These are phyloP conservation scores for Lactarius akahatsu DNA, from an alignment of 768 basidiomycete species.

Conservation along the genomic window DNA sequence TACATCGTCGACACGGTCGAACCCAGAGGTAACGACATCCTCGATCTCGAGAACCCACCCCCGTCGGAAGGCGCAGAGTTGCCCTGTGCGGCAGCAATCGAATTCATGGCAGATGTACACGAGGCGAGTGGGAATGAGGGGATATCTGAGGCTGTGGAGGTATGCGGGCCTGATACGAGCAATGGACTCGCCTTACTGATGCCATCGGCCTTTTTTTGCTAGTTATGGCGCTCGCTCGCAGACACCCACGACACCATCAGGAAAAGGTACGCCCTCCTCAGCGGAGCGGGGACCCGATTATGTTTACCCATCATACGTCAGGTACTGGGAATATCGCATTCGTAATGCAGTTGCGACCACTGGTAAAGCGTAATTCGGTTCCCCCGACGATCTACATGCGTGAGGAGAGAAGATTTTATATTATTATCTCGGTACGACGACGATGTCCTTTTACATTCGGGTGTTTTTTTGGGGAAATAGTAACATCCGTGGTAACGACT, in stretches of 20 bases:
- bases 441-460: background rate
- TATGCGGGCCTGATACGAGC: conserved; percentile 24
- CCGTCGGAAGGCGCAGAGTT: conserved; percentile 66
- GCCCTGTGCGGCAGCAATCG: conserved; percentile 76
- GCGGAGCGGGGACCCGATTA: conserved; percentile 25
- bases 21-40: conserved; percentile 43
- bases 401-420: conserved; percentile 10
- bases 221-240: conserved; percentile 74
- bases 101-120: conserved; percentile 80
- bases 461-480: background rate
- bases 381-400: background rate
- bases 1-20: conserved; percentile 48
- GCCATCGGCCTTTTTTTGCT: conserved; percentile 7
- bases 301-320: conserved; percentile 35
- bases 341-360: conserved; percentile 42
- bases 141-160: conserved; percentile 41
- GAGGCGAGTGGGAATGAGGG: conserved; percentile 55
- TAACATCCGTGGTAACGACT: conserved; percentile 6
- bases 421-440: conserved; percentile 6
- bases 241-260: conserved; percentile 71
- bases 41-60: conserved; percentile 72
- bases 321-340: conserved; percentile 80
- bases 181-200: background rate
- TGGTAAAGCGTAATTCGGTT: conserved; percentile 4
- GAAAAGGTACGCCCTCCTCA: conserved; percentile 57